Percentiles rank a stretch among this genome's conserved stretches.
These are phyloP conservation scores for Colletotrichum navitas DNA, from an alignment of 2,329 filamentous ascomycete species.

Conservation along the genomic window DNA sequence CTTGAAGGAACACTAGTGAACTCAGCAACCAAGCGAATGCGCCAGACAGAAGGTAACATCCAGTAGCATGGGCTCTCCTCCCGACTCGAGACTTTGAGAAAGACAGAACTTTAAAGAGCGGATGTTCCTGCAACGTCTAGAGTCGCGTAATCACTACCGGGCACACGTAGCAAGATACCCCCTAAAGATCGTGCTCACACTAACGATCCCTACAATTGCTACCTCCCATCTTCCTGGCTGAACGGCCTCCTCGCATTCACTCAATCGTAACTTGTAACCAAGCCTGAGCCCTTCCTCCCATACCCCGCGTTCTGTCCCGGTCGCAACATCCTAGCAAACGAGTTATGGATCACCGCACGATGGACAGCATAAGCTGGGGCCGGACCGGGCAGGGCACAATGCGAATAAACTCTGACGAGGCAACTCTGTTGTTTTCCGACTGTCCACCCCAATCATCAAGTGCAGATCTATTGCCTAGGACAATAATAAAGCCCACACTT, in stretches of 20 bases:
- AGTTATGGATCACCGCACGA: not conserved
- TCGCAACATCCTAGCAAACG: not conserved
- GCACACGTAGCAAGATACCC: not conserved
- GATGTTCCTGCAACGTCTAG: not conserved
- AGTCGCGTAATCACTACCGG: not conserved
- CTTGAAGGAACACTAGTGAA: not conserved
- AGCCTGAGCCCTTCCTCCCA: not conserved
- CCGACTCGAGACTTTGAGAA: not conserved
- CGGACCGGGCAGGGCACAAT: not conserved
- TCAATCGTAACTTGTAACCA: not conserved
- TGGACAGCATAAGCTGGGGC: not conserved
- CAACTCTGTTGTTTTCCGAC: not conserved
- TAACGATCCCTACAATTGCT: not conserved
- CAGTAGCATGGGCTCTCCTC: not conserved
- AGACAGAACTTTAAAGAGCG: not conserved
- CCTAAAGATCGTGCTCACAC: not conserved
- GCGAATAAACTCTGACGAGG: conserved; percentile 5
- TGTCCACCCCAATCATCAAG: not conserved
- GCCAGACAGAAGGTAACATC: not conserved
- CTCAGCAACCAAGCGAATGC: not conserved
- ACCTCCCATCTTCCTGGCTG: not conserved
- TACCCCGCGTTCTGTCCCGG: conserved; percentile 14
- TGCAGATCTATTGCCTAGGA: not conserved
- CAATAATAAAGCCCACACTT: not conserved
- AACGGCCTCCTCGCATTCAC: not conserved